Evolutionary conservation across 2,329 filamentous ascomycete genomes (phyloP).

Genomic region (Xylariaceae sp.): DNA sequence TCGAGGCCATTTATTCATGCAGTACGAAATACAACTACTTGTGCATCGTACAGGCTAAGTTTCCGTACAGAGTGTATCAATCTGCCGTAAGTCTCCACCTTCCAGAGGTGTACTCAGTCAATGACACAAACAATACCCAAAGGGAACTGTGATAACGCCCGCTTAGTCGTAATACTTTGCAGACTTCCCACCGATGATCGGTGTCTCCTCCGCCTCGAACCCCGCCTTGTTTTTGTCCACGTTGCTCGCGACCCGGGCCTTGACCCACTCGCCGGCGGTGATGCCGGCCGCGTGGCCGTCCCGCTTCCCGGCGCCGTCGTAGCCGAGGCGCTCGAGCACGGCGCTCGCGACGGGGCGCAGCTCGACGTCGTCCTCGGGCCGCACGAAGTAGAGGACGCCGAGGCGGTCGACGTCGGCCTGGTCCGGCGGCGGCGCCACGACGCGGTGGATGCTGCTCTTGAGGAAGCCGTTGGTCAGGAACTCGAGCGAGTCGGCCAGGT

Average conservation of each 20-base stretch:
- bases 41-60: too few relatives aligned
- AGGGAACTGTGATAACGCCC: not conserved
- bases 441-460: conserved; percentile 36
- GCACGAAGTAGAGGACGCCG: conserved; percentile 37
- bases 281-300: conserved; percentile 21
- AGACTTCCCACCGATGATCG: conserved; percentile 24
- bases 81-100: too few relatives aligned
- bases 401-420: conserved; percentile 37
- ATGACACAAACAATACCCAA: too few relatives aligned
- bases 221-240: conserved; percentile 15
- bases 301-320: conserved; percentile 18
- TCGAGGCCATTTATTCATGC: too few relatives aligned
- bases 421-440: conserved; percentile 34
- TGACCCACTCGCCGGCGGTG: conserved; percentile 29
- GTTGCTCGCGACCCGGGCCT: conserved; percentile 22
- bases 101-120: too few relatives aligned
- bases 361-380: conserved; percentile 27
- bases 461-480: conserved; percentile 39
- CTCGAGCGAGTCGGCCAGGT: conserved; percentile 41
- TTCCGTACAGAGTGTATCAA: too few relatives aligned
- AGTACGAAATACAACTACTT: too few relatives aligned
- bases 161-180: conserved; percentile 26
- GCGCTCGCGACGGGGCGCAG: conserved; percentile 23
- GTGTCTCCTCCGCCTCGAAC: conserved; percentile 21
- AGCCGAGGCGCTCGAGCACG: conserved; percentile 26